phyloP scores from a whole-genome alignment of 2,329 filamentous ascomycete genomes.

The Ophiocordyceps camponoti-rufipedis region DNA sequence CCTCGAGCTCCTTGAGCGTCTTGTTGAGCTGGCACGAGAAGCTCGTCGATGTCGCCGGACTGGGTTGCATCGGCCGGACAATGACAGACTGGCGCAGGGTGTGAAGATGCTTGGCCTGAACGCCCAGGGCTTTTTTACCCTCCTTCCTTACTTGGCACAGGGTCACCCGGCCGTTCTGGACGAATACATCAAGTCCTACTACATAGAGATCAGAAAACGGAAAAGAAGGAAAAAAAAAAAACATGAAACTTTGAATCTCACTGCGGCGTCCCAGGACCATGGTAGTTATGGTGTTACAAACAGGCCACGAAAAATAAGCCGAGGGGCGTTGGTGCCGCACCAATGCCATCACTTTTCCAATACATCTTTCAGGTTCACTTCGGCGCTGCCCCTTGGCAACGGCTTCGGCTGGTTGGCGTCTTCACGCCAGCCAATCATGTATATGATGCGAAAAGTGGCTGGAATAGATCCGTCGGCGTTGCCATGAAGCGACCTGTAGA shows the following conservation, averaged over 20 bases:
- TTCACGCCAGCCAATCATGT: slow-evolving; percentile 98
- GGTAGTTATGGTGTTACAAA: neutral
- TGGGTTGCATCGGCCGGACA: slow-evolving; percentile 78
- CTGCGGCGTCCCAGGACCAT: neutral
- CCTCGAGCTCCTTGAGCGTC: slow-evolving; percentile 86
- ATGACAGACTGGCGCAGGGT: slow-evolving; percentile 92
- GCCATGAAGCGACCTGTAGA: slow-evolving; percentile 76
- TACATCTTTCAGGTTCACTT: slow-evolving; percentile 79
- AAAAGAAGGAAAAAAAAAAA: neutral
- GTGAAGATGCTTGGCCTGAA: slow-evolving; percentile 4
- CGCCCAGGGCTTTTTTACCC: neutral
- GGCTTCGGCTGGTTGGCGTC: slow-evolving; percentile 63
- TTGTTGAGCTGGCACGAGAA: slow-evolving; percentile 98
- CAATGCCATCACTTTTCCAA: slow-evolving; percentile 25
- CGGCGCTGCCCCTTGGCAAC: slow-evolving; percentile 63
- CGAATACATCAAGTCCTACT: neutral
- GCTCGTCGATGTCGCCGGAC: slow-evolving; percentile 80
- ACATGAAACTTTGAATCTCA: neutral
- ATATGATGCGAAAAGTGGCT: slow-evolving; percentile 87
- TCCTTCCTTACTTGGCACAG: neutral
- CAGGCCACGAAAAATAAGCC: too few species aligned
- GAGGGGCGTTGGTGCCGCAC: neutral
- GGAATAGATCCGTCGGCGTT: slow-evolving; percentile 62
- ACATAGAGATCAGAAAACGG: too few species aligned
- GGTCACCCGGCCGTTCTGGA: neutral